Percentiles rank a stretch among this genome's conserved stretches.
Conservation (phyloP, 2,329 filamentous ascomycete species). For the Chaetothyriales sp. region DNA sequence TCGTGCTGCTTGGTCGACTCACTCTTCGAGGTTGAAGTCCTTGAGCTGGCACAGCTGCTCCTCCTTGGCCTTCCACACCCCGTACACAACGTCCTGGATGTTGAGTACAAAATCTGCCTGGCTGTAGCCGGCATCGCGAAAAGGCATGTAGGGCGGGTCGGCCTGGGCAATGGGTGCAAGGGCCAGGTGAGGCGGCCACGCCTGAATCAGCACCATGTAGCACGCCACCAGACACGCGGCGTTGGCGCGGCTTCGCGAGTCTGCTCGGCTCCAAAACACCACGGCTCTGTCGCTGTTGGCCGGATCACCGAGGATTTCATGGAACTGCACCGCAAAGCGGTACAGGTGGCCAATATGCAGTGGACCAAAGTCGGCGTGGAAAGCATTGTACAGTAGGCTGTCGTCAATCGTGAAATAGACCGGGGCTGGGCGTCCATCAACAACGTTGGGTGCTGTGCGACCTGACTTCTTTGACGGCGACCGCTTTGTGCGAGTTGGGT, state of each 20-base stretch:
- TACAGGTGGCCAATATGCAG: constrained; percentile 95
- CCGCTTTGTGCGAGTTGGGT: constrained; percentile 45
- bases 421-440: constrained; percentile 43
- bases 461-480: constrained; percentile 67
- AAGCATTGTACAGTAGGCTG: constrained; percentile 87
- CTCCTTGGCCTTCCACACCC: constrained; percentile 97
- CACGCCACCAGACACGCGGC: constrained; percentile 88
- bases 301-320: constrained; percentile 83
- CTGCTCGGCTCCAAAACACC: constrained; percentile 89
- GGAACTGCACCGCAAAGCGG: constrained; percentile 87
- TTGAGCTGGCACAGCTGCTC: constrained; percentile 81
- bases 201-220: constrained; percentile 98
- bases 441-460: constrained; percentile 43
- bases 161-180: constrained; percentile 91
- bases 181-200: constrained; percentile 91
- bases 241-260: constrained; percentile 78
- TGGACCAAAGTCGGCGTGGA: constrained; percentile 96
- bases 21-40: constrained; percentile 89
- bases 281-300: constrained; percentile 81
- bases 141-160: constrained; percentile 95
- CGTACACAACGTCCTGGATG: constrained; percentile 94
- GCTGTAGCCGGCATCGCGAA: constrained; percentile 94
- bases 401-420: constrained; percentile 96
- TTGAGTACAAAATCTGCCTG: constrained; percentile 93
- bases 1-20: constrained; percentile 20